These are phyloP conservation scores for Pharnaceum exiguum DNA, from an alignment of 148 eudicot genomes.

Conservation along the genomic window DNA sequence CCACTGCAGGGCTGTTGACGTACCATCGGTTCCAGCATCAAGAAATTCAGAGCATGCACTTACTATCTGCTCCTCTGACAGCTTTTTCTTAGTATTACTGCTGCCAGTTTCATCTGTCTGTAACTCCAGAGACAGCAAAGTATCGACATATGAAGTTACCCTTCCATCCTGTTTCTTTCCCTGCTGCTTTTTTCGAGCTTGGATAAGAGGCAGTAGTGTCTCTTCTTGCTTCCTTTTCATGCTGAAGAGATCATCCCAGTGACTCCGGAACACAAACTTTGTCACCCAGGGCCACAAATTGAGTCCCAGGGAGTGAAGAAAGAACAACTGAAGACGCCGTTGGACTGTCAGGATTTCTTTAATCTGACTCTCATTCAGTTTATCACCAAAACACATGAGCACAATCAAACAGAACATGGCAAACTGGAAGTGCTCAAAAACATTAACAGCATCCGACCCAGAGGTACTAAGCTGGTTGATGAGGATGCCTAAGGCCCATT, in stretches of 20 bases:
- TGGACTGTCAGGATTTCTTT: slow-evolving; percentile 29
- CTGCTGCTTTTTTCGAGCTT: slow-evolving; percentile 21
- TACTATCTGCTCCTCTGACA: slow-evolving; percentile 32
- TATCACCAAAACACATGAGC: slow-evolving; percentile 73
- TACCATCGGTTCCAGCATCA: slow-evolving; percentile 62
- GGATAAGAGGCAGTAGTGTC: slow-evolving; percentile 40
- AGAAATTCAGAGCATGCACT: slow-evolving; percentile 46
- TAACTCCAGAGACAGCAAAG: slow-evolving; percentile 42
- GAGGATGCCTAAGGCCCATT: slow-evolving; percentile 27
- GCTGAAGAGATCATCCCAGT: slow-evolving; percentile 41
- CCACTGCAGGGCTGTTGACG: slow-evolving; percentile 62
- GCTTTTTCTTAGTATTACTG: slow-evolving; percentile 32
- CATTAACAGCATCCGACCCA: slow-evolving; percentile 13
- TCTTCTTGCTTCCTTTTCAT: slow-evolving; percentile 28
- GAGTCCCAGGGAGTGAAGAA: slow-evolving; percentile 29
- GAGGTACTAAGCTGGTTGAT: not conserved
- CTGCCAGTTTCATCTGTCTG: slow-evolving; percentile 33
- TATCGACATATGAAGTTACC: slow-evolving; percentile 51
- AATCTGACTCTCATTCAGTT: slow-evolving; percentile 40
- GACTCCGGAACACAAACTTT: slow-evolving; percentile 28
- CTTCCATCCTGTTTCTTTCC: not conserved
- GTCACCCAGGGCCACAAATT: slow-evolving; percentile 42
- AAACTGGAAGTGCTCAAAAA: slow-evolving; percentile 53
- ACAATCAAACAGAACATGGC: slow-evolving; percentile 63
- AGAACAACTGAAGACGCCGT: slow-evolving; percentile 18